Conservation (phyloP, 306 rosid genomes). For the Quercus variabilis region DNA sequence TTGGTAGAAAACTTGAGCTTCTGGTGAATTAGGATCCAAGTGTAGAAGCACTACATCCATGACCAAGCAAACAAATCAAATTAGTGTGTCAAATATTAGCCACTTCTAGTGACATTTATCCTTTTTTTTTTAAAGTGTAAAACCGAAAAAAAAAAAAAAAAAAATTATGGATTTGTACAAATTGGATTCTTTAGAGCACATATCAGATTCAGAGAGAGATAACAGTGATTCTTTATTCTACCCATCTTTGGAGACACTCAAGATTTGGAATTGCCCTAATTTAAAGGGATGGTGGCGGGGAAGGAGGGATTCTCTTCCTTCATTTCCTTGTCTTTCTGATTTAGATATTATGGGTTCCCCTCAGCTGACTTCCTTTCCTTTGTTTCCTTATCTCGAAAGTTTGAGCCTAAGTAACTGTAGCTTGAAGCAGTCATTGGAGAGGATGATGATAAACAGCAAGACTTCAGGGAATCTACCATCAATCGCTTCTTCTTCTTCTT, state of each 20-base stretch:
- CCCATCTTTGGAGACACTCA: slow-evolving; percentile 22
- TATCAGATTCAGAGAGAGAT: too few species aligned
- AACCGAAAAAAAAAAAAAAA: too few species aligned
- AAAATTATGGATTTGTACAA: accelerated
- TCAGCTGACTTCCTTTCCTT: slow-evolving; percentile 6
- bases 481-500: background rate
- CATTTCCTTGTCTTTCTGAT: background rate
- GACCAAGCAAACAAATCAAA: too few species aligned
- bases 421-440: background rate
- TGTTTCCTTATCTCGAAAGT: background rate
- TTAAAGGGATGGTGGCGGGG: slow-evolving; percentile 28
- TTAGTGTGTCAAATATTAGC: too few species aligned
- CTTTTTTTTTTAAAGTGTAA: too few species aligned
- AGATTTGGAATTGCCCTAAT: too few species aligned
- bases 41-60: too few species aligned
- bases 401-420: accelerated
- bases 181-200: background rate
- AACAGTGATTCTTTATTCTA: background rate
- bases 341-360: background rate
- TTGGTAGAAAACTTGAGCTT: too few species aligned
- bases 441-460: too few species aligned
- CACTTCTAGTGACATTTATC: too few species aligned
- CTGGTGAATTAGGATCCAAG: too few species aligned
- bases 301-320: background rate
- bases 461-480: background rate